phyloP scores from a whole-genome alignment of 305 asterid species.

The Rubia tinctorum region DNA sequence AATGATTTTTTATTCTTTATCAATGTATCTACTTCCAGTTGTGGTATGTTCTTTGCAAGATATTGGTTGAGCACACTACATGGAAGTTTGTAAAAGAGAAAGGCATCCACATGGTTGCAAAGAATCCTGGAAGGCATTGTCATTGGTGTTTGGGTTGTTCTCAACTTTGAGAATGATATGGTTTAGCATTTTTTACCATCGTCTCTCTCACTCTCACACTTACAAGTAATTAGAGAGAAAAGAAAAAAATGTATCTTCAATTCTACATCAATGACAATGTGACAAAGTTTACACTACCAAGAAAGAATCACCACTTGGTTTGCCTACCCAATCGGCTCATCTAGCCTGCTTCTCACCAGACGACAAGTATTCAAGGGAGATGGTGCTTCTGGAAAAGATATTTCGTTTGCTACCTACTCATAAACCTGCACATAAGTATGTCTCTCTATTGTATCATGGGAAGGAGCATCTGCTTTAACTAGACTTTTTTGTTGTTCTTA shows the following conservation, averaged over 20 bases:
- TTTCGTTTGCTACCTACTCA: conserved; percentile 90
- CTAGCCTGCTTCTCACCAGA: conserved; percentile 95
- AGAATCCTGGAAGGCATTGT: no score
- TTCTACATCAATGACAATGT: no score
- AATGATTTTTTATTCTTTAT: neutral
- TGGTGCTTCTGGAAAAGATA: conserved; percentile 77
- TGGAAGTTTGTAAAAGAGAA: conserved; percentile 72
- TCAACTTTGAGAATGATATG: no score
- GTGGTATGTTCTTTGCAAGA: conserved; percentile 78
- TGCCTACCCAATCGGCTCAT: conserved; percentile 57
- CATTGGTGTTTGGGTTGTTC: no score
- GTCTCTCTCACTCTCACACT: no score
- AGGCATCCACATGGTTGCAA: conserved; percentile 56
- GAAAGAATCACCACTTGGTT: conserved; percentile 58
- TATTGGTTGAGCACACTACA: conserved; percentile 84
- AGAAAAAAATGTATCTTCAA: no score
- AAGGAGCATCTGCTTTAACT: neutral
- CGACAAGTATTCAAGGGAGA: conserved; percentile 79
- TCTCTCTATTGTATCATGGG: neutral
- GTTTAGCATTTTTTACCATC: no score
- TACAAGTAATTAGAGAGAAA: no score
- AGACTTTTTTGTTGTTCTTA: neutral
- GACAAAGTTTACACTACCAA: neutral
- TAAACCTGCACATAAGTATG: conserved; percentile 55
- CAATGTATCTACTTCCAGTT: conserved; percentile 30